Evolutionary conservation across 2,329 filamentous ascomycete genomes (phyloP).

Genomic region (Trichoderma pleuroti): DNA sequence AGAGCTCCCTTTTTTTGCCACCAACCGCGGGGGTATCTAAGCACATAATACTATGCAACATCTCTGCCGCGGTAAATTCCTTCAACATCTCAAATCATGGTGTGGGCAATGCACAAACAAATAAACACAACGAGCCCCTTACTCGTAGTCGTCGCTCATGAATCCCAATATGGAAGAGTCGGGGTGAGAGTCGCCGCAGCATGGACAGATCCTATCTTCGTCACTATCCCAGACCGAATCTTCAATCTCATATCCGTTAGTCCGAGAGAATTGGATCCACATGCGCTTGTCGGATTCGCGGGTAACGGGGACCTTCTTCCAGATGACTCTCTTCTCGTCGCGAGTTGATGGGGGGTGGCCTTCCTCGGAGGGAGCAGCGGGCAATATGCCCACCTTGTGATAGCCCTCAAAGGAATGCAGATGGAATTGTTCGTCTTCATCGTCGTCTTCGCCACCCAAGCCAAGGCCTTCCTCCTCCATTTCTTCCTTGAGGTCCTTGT

Average conservation of each 20-base stretch:
- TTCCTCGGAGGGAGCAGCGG: constrained; percentile 41
- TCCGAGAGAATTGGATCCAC: constrained; percentile 48
- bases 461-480: constrained; percentile 25
- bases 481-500: constrained; percentile 31
- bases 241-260: constrained; percentile 37
- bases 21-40: constrained; percentile 20
- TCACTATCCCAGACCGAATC: constrained; percentile 33
- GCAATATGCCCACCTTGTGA: constrained; percentile 34
- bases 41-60: constrained; percentile 16
- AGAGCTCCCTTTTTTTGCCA: constrained; percentile 8
- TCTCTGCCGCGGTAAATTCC: constrained; percentile 12
- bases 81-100: constrained; percentile 15
- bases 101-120: neutral
- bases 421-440: constrained; percentile 31
- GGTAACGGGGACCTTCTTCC: constrained; percentile 47
- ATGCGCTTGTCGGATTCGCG: constrained; percentile 40
- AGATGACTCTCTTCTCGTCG: constrained; percentile 45
- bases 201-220: constrained; percentile 39
- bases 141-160: constrained; percentile 28
- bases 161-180: constrained; percentile 35
- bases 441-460: constrained; percentile 25
- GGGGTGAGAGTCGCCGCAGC: constrained; percentile 39
- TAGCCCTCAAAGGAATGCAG: constrained; percentile 22
- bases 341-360: constrained; percentile 42
- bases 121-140: constrained; percentile 8